A percentile compares a stretch with the other conserved stretches of the same genome.
Conservation (phyloP, 2,329 filamentous ascomycete species). For the Colletotrichum viniferum region DNA sequence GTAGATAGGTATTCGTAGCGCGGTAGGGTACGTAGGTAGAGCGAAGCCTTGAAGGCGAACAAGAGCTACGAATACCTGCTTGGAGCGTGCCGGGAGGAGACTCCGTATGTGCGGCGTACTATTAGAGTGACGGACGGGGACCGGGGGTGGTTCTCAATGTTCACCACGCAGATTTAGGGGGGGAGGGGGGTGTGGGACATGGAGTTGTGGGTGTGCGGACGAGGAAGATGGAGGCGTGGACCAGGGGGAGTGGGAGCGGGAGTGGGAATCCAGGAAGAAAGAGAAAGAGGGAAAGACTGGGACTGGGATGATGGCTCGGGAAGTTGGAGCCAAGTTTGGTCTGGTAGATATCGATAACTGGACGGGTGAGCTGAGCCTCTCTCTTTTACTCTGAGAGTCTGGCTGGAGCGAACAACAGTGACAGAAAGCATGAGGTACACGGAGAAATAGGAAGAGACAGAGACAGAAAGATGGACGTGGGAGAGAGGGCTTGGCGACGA, state of each 20-base stretch:
- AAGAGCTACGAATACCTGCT: not conserved
- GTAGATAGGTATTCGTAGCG: not conserved
- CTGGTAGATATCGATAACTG: not conserved
- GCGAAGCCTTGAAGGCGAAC: not conserved
- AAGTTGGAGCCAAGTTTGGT: not conserved
- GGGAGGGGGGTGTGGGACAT: not conserved
- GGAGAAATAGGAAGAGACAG: not conserved
- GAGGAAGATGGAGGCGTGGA: not conserved
- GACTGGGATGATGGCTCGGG: not conserved
- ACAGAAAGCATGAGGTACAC: not conserved
- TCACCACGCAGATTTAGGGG: not conserved
- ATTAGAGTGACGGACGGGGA: constrained; percentile 7
- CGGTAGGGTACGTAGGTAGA: not conserved
- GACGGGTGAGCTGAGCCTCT: not conserved
- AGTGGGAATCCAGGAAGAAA: not conserved
- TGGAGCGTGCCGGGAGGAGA: not conserved
- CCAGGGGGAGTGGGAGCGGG: not conserved
- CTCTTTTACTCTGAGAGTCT: not conserved
- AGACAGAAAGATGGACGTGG: not conserved
- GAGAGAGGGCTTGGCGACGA: not conserved
- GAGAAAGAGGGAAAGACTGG: not conserved
- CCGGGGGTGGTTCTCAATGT: not conserved
- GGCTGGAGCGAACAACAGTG: not conserved
- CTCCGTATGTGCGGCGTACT: not conserved
- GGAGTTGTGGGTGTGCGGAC: not conserved